Base-by-base conservation (phyloP, 129 eudicot species). In the Centella asiatica region DNA sequence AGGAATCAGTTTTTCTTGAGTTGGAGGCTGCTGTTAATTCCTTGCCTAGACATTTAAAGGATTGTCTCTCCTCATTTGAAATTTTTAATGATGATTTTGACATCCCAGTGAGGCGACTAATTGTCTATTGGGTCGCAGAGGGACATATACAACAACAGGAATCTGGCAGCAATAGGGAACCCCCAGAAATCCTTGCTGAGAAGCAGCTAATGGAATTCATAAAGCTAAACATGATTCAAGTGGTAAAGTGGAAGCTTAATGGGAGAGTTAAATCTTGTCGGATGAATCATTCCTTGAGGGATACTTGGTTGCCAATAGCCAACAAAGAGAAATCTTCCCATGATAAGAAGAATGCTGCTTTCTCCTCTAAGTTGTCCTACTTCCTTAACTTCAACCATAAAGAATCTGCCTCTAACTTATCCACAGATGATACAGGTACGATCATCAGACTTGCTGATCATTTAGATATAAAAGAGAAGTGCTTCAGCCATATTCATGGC, bases 111-210 rank as follows among this genome's bases (percentile, higher is more conserved):
- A 68, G 72, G 61, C 27, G 65, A 19, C 7, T 68, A 33, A 55
- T 68, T 17, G 64, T 46, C 12, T 31, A 26, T 11, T 68, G 72
- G 72, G 53, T 56, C 57, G 72, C 65, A n/a, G 72, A 68, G 26
- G 72, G 61, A 34, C 18, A 40, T 5, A 56, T 68, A 14, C 11
- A 57, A 13, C 62, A 28, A 42, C 3, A n/a, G n/a, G n/a, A n/a
- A n/a, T n/a, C n/a, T n/a, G n/a, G n/a, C 45, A 29, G 29, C 31
- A 28, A 29, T 18, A 56, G 49, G 20, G 54, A 56, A 54, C 37
- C 64, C 17, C 52, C 54, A 9, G 72, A 68, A 44, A 4, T 15
- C 0, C 29, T 46, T 4, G 51, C 55, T 1, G 42, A 54, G 55
- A 37, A 44, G 39, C 17, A 18, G 42, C 24, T 68, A 17, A 53